Percentiles rank a stretch among this genome's conserved stretches.
Conservation (phyloP, 2,329 filamentous ascomycete genomes). For the Penicillium palitans region DNA sequence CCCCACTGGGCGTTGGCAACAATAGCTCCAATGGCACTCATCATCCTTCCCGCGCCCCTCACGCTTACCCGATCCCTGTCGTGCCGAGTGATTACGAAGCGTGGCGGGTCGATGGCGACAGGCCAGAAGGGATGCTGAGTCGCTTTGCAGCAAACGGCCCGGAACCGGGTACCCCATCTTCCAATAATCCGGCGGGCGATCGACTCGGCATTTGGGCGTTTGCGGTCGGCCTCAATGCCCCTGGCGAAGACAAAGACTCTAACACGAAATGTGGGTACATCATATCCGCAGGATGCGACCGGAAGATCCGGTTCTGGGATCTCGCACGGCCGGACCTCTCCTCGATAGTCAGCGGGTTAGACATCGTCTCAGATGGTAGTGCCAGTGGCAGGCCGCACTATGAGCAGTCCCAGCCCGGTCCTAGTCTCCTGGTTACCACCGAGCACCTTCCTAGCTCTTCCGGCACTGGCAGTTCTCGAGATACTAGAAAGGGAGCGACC, state of each 20-base stretch:
- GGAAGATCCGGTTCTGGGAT: conserved; percentile 94
- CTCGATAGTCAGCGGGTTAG: conserved; percentile 75
- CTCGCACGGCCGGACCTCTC: conserved; percentile 75
- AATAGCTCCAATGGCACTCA: conserved; percentile 40
- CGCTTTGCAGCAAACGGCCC: conserved; percentile 66
- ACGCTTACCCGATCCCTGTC: conserved; percentile 19
- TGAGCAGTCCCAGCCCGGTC: conserved; percentile 61
- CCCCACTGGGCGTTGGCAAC: conserved; percentile 34
- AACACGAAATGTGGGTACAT: conserved; percentile 74
- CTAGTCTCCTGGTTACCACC: conserved; percentile 64
- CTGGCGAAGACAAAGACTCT: conserved; percentile 60
- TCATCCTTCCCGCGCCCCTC: conserved; percentile 52
- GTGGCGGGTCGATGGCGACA: conserved; percentile 88
- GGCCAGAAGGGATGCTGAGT: conserved; percentile 79
- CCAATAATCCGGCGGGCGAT: conserved; percentile 24
- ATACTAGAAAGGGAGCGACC: conserved; percentile 39
- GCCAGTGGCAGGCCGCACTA: conserved; percentile 65
- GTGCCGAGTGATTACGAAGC: conserved; percentile 68
- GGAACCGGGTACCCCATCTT: conserved; percentile 22
- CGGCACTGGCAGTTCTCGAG: conserved; percentile 23
- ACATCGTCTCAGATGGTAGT: conserved; percentile 59
- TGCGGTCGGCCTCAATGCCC: conserved; percentile 67
- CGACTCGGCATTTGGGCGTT: conserved; percentile 69
- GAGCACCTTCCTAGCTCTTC: conserved; percentile 58
- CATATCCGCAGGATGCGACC: conserved; percentile 83